Evolutionary conservation across 768 basidiomycete species (phyloP).

Genomic region (Naganishia vaughanmartiniae): DNA sequence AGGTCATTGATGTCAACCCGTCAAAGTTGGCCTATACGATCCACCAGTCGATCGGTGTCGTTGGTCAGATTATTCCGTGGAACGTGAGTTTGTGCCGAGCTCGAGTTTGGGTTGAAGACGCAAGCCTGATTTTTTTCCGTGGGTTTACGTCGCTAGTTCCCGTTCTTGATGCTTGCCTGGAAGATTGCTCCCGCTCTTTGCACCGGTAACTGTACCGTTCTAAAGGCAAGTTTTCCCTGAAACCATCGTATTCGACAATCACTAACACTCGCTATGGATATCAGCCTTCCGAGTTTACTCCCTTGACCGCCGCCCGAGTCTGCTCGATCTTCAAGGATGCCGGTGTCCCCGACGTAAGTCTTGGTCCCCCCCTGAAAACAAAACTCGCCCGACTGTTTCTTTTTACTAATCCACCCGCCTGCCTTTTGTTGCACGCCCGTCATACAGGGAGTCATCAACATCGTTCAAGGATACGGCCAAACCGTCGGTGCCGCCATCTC

Average conservation of each 20-base stretch:
- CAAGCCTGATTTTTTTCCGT: background rate
- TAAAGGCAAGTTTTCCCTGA: conserved; percentile 56
- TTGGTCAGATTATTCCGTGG: conserved; percentile 66
- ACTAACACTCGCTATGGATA: background rate
- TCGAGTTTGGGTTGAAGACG: too few relatives aligned
- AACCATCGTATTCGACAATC: background rate
- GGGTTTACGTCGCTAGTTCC: conserved; percentile 42
- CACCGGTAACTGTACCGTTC: conserved; percentile 76
- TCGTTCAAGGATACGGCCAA: conserved; percentile 35
- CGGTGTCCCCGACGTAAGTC: conserved; percentile 33
- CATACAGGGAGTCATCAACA: conserved; percentile 35
- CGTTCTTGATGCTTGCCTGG: conserved; percentile 35
- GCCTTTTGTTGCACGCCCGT: background rate
- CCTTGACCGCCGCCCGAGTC: conserved; percentile 32
- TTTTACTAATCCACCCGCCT: background rate
- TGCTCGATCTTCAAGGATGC: conserved; percentile 32
- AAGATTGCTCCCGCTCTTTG: conserved; percentile 44
- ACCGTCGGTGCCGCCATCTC: conserved; percentile 34
- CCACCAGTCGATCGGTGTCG: conserved; percentile 90
- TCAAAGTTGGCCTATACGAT: conserved; percentile 79
- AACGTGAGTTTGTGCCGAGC: conserved; percentile 58
- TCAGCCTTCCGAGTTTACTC: conserved; percentile 34
- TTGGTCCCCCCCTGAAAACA: too few relatives aligned
- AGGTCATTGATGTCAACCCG: conserved; percentile 59
- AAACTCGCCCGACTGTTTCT: background rate